These are phyloP conservation scores for Sarocladium brachiariae DNA, from an alignment of 2,329 filamentous ascomycete species.

Conservation along the genomic window DNA sequence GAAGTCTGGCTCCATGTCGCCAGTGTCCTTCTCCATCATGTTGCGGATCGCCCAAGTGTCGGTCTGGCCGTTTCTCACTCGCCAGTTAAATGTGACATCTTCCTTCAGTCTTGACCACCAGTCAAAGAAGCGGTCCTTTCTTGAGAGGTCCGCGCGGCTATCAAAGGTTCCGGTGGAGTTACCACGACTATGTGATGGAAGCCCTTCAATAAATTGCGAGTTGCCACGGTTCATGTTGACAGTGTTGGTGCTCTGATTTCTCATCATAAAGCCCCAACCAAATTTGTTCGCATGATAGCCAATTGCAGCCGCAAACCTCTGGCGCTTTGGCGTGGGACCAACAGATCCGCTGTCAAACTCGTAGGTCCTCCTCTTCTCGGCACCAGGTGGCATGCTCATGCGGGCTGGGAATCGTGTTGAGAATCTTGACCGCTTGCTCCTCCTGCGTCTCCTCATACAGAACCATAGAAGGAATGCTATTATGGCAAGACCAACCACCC, in stretches of 20 bases:
- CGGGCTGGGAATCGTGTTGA: background rate
- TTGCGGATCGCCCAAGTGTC: constrained; percentile 1
- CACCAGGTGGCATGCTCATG: constrained; percentile 16
- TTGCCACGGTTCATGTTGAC: constrained; percentile 47
- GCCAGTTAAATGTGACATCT: constrained; percentile 31
- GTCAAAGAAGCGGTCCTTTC: constrained; percentile 34
- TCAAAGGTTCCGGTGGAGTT: background rate
- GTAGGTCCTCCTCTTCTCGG: constrained; percentile 17
- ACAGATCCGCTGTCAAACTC: constrained; percentile 37
- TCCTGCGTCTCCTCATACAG: constrained; percentile 34
- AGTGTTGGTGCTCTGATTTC: constrained; percentile 14
- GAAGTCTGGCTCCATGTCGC: constrained; percentile 5
- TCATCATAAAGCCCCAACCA: constrained; percentile 2
- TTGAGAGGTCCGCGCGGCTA: constrained; percentile 17
- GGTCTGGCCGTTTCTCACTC: constrained; percentile 20
- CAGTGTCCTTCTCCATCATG: constrained; percentile 8
- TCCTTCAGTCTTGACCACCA: constrained; percentile 39
- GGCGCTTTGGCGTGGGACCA: constrained; percentile 39
- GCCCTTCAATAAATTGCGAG: constrained; percentile 40
- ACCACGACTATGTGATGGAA: constrained; percentile 2
- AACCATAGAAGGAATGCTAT: constrained; percentile 40
- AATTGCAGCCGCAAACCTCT: constrained; percentile 23
- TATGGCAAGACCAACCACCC: constrained; percentile 30
- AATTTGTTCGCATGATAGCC: constrained; percentile 16
- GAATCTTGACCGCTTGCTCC: constrained; percentile 30